phyloP scores from a whole-genome alignment of 305 asterid species.

The Fraxinus baroniana region DNA sequence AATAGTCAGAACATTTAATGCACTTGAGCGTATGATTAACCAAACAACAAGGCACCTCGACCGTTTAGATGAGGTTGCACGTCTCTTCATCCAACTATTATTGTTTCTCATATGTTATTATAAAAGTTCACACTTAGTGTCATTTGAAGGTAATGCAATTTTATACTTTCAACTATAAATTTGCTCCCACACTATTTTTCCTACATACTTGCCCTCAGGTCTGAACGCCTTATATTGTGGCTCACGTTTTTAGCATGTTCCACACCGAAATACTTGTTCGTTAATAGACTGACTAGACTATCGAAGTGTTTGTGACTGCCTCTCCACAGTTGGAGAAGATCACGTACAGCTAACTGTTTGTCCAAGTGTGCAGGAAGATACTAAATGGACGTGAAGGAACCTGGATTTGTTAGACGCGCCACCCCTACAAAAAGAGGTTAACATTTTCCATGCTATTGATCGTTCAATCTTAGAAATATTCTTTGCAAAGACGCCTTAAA shows the following conservation, averaged over 20 bases:
- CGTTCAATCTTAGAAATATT: slow-evolving; percentile 1
- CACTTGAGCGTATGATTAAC: background rate
- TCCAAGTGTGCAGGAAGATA: background rate
- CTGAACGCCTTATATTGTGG: background rate
- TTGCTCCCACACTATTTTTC: background rate
- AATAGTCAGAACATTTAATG: background rate
- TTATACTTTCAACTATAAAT: background rate
- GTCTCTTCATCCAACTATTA: background rate
- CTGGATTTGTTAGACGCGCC: background rate
- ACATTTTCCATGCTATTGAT: background rate
- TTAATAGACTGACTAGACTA: too few species aligned
- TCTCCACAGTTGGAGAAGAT: background rate
- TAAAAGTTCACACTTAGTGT: too few species aligned
- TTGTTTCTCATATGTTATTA: background rate
- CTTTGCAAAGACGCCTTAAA: background rate
- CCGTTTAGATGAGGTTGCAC: background rate
- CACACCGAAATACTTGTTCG: too few species aligned
- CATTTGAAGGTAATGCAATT: background rate
- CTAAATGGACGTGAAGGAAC: background rate
- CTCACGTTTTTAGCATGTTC: background rate
- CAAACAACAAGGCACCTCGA: background rate
- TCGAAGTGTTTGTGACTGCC: background rate
- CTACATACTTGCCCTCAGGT: background rate
- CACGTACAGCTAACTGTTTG: background rate
- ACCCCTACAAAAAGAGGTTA: background rate